Evolutionary conservation across 2,329 filamentous ascomycete genomes (phyloP), one percentile per base, ranked within the genome.

Genomic region (Myotisia sp.): DNA sequence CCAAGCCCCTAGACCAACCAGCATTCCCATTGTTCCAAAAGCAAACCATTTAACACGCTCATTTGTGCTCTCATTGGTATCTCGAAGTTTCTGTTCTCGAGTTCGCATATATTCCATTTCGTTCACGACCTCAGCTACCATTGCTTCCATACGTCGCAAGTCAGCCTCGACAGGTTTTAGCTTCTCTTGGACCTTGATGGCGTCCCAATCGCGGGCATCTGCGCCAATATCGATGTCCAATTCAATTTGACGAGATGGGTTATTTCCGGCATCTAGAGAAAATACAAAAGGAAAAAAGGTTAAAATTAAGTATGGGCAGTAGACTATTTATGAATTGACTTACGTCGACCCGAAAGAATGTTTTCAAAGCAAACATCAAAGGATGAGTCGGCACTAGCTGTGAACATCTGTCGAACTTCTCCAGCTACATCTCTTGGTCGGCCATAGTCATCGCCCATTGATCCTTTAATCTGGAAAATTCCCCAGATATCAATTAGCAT

Each of bases 31-130:
- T 18, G 87, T 95, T 45, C 77, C 75, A 56, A 94, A 76, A 31
- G 87, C 87, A 62, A 98, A 98, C 85, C 84, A 95, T 69, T 95
- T 98, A 52, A 98, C 90, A 39, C 90, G 75, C 63, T 81, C 90
- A 64, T 98, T 98, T 46, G 90, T 98, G 69, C 87, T 95, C 77
- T 98, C 90, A 62, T 98, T 98, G 48, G 90, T 98, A 64, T 98
- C 87, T 57, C 90, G 72, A 49, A 98, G 71, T 68, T 84, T 92
- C 72, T 93, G 85, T 69, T 98, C 90, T 49, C 90, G 74, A 24
- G 60, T 51, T 45, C 90, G 74, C 49, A 98, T 73, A 64, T 95
- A 98, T 45, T 95, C 87, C 87, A 98, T 92, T 70, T 95, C 87
- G 43, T 62, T 62, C 31, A 94, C 87, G 44, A 95, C 76, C 64